Evolutionary conservation across 805 yeast species (phyloP).

Genomic region (Ogataea dorogensis): DNA sequence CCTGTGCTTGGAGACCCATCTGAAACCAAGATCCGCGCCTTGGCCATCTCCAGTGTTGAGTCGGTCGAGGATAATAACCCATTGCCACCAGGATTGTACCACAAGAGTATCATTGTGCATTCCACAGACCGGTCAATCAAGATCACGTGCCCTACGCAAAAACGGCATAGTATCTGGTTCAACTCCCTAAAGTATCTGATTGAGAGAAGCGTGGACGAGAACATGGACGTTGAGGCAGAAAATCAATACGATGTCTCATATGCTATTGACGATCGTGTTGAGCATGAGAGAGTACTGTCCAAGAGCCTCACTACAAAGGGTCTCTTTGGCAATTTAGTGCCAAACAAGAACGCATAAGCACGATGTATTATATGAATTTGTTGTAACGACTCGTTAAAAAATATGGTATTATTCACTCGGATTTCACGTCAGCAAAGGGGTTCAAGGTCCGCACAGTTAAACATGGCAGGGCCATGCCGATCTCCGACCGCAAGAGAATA

Average conservation of each 20-base stretch:
- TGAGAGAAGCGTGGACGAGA: conserved; percentile 60
- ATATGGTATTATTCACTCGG: conserved; percentile 18
- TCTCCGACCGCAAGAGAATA: conserved; percentile 80
- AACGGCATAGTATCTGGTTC: conserved; percentile 89
- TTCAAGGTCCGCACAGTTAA: conserved; percentile 87
- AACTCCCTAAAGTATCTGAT: conserved; percentile 76
- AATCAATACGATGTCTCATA: conserved; percentile 32
- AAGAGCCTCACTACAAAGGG: conserved; percentile 26
- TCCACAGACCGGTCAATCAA: conserved; percentile 63
- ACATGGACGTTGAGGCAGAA: conserved; percentile 47
- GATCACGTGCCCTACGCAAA: conserved; percentile 83
- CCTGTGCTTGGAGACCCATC: conserved; percentile 73
- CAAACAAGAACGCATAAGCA: conserved; percentile 3
- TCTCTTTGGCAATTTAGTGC: conserved; percentile 16
- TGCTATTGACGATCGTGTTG: conserved; percentile 28
- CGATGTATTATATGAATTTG: conserved; percentile 3
- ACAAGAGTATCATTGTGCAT: conserved; percentile 75
- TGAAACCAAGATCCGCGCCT: conserved; percentile 66
- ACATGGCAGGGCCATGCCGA: conserved; percentile 95
- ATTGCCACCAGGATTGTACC: conserved; percentile 82
- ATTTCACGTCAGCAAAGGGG: conserved; percentile 52
- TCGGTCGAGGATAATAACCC: conserved; percentile 84
- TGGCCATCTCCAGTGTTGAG: conserved; percentile 76
- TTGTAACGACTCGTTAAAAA: conserved; percentile 15
- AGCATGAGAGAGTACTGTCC: conserved; percentile 31